Evolutionary conservation across 2,329 filamentous ascomycete genomes (phyloP), one percentile per base, ranked within the genome.

Genomic region (Cadophora sp.): DNA sequence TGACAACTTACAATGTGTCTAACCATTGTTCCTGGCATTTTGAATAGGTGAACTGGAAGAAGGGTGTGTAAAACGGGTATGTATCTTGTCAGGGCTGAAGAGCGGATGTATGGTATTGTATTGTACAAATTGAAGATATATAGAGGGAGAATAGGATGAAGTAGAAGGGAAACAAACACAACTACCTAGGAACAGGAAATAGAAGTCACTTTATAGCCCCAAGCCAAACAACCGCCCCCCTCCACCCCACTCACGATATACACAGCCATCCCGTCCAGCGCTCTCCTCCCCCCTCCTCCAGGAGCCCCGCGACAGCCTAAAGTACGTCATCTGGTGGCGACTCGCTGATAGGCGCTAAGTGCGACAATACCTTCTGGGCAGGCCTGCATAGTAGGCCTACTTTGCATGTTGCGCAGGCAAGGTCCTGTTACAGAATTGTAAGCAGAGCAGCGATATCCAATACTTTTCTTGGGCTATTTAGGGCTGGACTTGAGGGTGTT

Each of bases 21-120:
- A 22, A 69, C 58, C 55, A 41, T 68, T 63, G 50, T 41, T 64
- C 64, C 66, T 59, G 67, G 50, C 66, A 64, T 69, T 51, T 59
- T 65, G 48, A 56, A 45, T 20, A n/a, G 20, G 18, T 14, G 22
- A 13, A 48, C 8, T 22, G 50, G 18, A 16, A 61, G 22, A 50
- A 39, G 18, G 18, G 20, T 63, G n/a, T 56, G 3, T 56, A 47
- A 16, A 51, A 24, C 6, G 48, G 48, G 27, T 30, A 30, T 30
- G n/a, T 50, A 27, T 24, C 20, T 4, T 33, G 4, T 33, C 4
- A 33, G 9, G 30, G 20, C 27, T 50, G 47, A 24, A 48, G 45
- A 4, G 5, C 11, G 24, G 24, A 9, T 14, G 48, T 22, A 51
- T 16, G 11, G 22, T 51, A 51, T 13, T 51, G 22, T 51, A 51